phyloP scores from a whole-genome alignment of 2,329 filamentous ascomycete genomes.

The Aspergillus arachidicola region DNA sequence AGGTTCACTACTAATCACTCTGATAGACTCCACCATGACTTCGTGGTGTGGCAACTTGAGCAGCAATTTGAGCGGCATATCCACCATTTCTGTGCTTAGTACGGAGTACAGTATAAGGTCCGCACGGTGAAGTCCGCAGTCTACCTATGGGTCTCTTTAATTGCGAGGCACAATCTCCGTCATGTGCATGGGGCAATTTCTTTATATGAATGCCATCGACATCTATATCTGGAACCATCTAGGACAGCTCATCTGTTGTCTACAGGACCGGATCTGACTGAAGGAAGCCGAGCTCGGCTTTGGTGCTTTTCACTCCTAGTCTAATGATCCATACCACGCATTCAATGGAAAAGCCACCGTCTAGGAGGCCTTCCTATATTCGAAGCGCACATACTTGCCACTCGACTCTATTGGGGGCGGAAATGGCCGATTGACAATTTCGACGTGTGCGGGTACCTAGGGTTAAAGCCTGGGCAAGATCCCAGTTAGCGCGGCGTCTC shows the following conservation, averaged over 20 bases:
- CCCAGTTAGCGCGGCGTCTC: not conserved
- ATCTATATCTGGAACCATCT: not conserved
- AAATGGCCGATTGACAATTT: not conserved
- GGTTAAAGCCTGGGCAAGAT: not conserved
- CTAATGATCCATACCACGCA: not conserved
- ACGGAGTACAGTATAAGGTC: not conserved
- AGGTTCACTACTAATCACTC: not conserved
- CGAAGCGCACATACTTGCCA: not conserved
- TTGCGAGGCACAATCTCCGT: not conserved
- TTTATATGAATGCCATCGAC: not conserved
- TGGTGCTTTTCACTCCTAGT: not conserved
- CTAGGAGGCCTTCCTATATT: not conserved
- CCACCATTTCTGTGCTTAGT: not conserved
- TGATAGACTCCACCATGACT: not conserved
- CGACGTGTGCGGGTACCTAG: not conserved
- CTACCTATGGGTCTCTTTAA: not conserved
- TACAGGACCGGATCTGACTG: too few relatives aligned
- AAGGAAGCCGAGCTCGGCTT: not conserved
- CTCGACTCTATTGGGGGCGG: not conserved
- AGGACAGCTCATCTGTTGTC: not conserved
- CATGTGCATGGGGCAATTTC: not conserved
- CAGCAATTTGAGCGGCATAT: not conserved
- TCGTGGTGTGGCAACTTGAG: not conserved
- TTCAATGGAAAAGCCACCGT: not conserved
- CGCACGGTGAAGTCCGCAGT: not conserved